Percentiles rank a stretch among this genome's conserved stretches.
phyloP scores from a whole-genome alignment of 2,329 filamentous ascomycete species.

The Microcera coccophila region DNA sequence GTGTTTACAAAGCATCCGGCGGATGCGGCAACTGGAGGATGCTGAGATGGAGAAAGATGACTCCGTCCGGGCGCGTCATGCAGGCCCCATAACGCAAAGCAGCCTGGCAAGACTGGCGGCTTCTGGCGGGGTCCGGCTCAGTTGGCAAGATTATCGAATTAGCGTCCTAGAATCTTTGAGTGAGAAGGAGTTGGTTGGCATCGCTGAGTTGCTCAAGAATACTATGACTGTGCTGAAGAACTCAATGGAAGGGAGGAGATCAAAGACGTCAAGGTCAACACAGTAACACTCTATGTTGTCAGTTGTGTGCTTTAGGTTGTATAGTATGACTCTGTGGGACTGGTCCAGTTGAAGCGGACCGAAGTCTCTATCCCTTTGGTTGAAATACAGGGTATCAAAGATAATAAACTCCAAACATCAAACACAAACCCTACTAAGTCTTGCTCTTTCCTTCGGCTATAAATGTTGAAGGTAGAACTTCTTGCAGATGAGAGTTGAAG shows the following conservation, averaged over 20 bases:
- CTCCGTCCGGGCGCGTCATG: conserved; percentile 49
- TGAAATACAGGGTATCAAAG: conserved; percentile 37
- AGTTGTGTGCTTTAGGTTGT: neutral
- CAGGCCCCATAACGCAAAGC: conserved; percentile 66
- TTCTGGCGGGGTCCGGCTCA: conserved; percentile 61
- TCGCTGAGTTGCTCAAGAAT: conserved; percentile 70
- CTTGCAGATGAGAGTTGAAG: conserved; percentile 33
- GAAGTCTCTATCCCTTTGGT: conserved; percentile 26
- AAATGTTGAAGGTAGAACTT: conserved; percentile 29
- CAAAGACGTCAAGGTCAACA: conserved; percentile 16
- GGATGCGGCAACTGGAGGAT: conserved; percentile 56
- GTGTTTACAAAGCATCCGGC: conserved; percentile 52
- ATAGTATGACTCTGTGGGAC: conserved; percentile 10
- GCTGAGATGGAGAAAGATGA: conserved; percentile 41
- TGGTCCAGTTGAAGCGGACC: conserved; percentile 31
- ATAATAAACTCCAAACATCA: too few species aligned
- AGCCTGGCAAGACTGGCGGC: conserved; percentile 60
- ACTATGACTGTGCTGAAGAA: conserved; percentile 73
- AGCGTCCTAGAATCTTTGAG: conserved; percentile 68
- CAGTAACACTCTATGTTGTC: neutral
- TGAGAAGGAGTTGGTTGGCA: conserved; percentile 58
- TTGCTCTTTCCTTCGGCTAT: conserved; percentile 10
- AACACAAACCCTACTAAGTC: conserved; percentile 4
- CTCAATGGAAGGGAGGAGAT: conserved; percentile 32
- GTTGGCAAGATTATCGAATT: conserved; percentile 72